Conservation (phyloP, 306 rosid genomes). For the Prinsepia uniflora region DNA sequence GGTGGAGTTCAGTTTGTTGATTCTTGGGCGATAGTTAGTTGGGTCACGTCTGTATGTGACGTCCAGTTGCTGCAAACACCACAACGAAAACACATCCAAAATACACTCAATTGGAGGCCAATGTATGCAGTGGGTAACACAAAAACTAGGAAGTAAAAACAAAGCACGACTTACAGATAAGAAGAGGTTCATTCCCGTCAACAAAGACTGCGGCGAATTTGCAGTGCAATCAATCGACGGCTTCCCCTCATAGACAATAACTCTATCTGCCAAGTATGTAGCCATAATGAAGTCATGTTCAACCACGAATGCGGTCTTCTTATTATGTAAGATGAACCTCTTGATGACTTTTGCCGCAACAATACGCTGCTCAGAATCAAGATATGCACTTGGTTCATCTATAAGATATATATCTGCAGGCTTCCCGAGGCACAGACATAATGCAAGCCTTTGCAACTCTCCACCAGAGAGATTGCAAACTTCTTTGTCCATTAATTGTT, state of each 20-base stretch:
- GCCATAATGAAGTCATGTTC: constrained; percentile 99
- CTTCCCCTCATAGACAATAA: constrained; percentile 85
- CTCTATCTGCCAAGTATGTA: constrained; percentile 94
- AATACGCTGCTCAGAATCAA: constrained; percentile 97
- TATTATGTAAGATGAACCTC: constrained; percentile 95
- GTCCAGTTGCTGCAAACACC: constrained; percentile 66
- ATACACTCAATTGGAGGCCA: not conserved
- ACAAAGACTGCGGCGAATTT: constrained; percentile 84
- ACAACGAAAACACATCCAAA: not conserved
- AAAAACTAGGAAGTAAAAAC: not conserved
- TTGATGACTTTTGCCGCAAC: constrained; percentile 93
- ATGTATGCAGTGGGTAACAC: not conserved
- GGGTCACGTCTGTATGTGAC: constrained; percentile 97
- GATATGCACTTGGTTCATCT: constrained; percentile 97
- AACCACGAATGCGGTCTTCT: constrained; percentile 95
- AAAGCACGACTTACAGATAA: constrained; percentile 63
- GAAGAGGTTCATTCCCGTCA: constrained; percentile 97
- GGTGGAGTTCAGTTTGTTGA: constrained; percentile 81
- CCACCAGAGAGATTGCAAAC: constrained; percentile 98
- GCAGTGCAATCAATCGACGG: constrained; percentile 88
- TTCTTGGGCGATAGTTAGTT: constrained; percentile 86
- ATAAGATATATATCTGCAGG: constrained; percentile 96
- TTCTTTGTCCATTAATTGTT: constrained; percentile 96
- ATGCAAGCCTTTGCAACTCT: constrained; percentile 97
- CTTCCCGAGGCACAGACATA: constrained; percentile 96